Percentiles rank a stretch among this genome's conserved stretches.
These are phyloP conservation scores for Rhynchospora tenuis DNA, from an alignment of 176 grass and related monocot species.

Conservation along the genomic window DNA sequence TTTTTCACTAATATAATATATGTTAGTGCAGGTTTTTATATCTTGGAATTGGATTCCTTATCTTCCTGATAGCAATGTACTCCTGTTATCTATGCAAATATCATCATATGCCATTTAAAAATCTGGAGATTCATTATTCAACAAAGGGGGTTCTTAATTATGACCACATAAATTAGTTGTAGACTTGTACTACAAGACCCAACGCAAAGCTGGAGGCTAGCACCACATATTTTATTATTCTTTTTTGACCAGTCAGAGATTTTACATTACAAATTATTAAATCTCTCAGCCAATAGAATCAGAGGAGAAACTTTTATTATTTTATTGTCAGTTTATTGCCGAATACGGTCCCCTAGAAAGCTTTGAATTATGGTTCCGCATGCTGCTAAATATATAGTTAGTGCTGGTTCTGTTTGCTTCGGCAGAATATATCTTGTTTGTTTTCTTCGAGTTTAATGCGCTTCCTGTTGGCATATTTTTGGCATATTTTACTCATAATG, in stretches of 20 bases:
- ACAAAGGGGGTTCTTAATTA: background rate
- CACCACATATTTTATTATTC: background rate
- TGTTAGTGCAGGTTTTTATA: background rate
- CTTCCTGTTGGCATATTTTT: conserved; percentile 7
- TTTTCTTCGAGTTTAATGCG: conserved; percentile 1
- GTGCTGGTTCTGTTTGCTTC: background rate
- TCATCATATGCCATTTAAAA: background rate
- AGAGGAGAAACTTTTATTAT: background rate
- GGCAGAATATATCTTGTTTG: background rate
- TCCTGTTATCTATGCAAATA: background rate
- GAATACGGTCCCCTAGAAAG: background rate
- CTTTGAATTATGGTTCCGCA: background rate
- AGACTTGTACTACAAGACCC: background rate
- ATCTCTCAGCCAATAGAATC: background rate
- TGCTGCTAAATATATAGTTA: background rate
- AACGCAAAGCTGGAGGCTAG: background rate
- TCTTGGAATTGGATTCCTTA: background rate
- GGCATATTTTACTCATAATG: conserved; percentile 1
- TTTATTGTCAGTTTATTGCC: background rate
- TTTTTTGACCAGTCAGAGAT: background rate
- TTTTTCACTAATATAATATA: background rate
- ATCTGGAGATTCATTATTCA: background rate
- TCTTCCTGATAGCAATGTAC: background rate
- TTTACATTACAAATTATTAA: background rate
- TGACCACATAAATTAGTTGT: background rate